A percentile compares a stretch with the other conserved stretches of the same genome.
These are phyloP conservation scores for Ceratobasidium papillatum DNA, from an alignment of 1,284 basidiomycete species.

Conservation along the genomic window DNA sequence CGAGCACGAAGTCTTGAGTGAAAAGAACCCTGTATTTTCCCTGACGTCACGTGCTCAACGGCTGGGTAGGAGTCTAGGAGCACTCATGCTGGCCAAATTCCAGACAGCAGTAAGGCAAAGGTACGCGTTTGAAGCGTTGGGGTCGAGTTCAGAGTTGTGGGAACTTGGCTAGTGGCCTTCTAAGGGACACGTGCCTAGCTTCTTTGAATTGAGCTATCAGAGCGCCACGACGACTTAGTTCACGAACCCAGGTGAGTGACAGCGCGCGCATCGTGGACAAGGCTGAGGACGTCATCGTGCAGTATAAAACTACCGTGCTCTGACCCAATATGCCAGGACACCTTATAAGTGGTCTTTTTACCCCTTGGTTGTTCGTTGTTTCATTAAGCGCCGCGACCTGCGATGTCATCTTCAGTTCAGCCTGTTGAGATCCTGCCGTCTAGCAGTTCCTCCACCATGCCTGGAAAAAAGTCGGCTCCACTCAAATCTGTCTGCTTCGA, in stretches of 20 bases:
- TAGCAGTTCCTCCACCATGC: slow-evolving; percentile 18
- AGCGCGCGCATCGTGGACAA: not conserved
- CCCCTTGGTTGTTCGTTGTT: slow-evolving; percentile 10
- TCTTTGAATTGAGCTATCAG: not conserved
- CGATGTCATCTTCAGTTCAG: slow-evolving; percentile 36
- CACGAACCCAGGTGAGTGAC: slow-evolving; percentile 9
- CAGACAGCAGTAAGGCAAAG: not conserved
- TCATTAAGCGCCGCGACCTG: slow-evolving; percentile 4
- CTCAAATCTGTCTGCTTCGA: slow-evolving; percentile 62
- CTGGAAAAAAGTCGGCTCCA: slow-evolving; percentile 28
- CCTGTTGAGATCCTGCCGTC: slow-evolving; percentile 46
- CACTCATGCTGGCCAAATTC: not conserved
- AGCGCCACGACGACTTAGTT: slow-evolving; percentile 6
- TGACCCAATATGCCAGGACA: slow-evolving; percentile 1
- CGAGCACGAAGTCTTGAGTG: too few species aligned
- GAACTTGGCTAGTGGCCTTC: not conserved
- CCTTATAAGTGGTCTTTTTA: slow-evolving; percentile 21
- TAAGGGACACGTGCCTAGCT: not conserved
- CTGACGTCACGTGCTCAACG: too few species aligned
- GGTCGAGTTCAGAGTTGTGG: slow-evolving; percentile 8
- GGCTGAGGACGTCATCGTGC: not conserved
- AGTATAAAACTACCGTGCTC: not conserved
- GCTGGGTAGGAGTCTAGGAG: too few species aligned
- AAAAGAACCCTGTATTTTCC: too few species aligned
- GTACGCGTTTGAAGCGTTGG: not conserved